Evolutionary conservation across 257 asterid species (phyloP).

Genomic region (Jacaranda copaia): DNA sequence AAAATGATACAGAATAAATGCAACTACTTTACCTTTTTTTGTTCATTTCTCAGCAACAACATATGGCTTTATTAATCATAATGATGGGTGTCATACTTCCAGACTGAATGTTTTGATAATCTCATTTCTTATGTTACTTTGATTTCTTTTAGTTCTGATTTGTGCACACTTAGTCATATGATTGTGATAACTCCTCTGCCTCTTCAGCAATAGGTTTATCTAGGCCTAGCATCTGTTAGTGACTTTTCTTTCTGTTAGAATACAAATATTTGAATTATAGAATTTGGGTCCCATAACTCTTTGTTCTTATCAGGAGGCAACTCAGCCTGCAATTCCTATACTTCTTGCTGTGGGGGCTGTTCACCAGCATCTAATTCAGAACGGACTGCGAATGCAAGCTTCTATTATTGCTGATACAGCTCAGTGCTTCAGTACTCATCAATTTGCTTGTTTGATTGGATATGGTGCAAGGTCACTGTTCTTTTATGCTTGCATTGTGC

Average conservation of each 20-base stretch:
- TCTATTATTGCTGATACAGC: conserved; percentile 99
- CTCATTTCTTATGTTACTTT: conserved; percentile 6
- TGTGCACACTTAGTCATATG: neutral
- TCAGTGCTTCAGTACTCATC: conserved; percentile 99
- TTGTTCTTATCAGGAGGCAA: conserved; percentile 72
- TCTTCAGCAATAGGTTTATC: neutral
- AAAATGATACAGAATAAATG: neutral
- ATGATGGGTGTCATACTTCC: neutral
- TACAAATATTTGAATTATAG: neutral
- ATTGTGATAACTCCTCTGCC: neutral
- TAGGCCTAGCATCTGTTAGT: neutral
- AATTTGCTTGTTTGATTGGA: conserved; percentile 98
- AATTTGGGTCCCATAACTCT: conserved; percentile 6
- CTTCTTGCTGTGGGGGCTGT: conserved; percentile 99
- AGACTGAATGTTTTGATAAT: neutral
- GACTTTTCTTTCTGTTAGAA: neutral
- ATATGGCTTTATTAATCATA: neutral
- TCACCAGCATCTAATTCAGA: conserved; percentile 98
- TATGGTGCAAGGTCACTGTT: conserved; percentile 93
- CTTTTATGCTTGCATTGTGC: conserved; percentile 29
- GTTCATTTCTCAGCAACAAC: neutral
- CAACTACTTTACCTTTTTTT: neutral
- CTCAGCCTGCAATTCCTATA: conserved; percentile 97
- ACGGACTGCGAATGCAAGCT: conserved; percentile 96
- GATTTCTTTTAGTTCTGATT: neutral